phyloP scores from a whole-genome alignment of 352 stramenopile species.

The Blastocystis sp. region DNA sequence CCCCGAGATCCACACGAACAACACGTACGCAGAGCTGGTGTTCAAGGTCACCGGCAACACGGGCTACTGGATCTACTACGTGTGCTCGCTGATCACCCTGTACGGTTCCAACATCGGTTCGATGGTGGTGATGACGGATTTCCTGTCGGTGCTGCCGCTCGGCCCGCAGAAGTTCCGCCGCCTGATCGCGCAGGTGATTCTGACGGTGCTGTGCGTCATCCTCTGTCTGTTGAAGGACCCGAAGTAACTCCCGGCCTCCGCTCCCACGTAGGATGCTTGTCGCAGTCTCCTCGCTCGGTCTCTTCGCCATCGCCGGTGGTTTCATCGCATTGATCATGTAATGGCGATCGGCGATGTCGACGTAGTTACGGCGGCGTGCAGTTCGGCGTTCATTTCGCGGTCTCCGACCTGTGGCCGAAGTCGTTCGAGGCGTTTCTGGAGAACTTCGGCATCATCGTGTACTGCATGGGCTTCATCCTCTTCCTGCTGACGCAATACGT shows the following conservation, averaged over 20 bases:
- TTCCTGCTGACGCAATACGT: constrained; percentile 55
- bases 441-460: constrained; percentile 55
- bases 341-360: neutral
- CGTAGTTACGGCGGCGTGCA: constrained; percentile 24
- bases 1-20: constrained; percentile 35
- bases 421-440: constrained; percentile 46
- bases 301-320: constrained; percentile 26
- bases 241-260: neutral
- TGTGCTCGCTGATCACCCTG: constrained; percentile 50
- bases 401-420: constrained; percentile 36
- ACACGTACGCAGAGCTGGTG: constrained; percentile 43
- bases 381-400: constrained; percentile 10
- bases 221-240: constrained; percentile 42
- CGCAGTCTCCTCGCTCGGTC: constrained; percentile 38
- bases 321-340: constrained; percentile 55
- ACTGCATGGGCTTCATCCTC: constrained; percentile 55
- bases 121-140: constrained; percentile 55
- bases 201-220: constrained; percentile 37
- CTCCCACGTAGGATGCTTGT: constrained; percentile 31
- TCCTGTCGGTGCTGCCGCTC: constrained; percentile 13
- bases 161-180: neutral
- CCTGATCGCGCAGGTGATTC: constrained; percentile 35
- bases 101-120: constrained; percentile 55
- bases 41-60: constrained; percentile 22
- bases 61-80: constrained; percentile 50